Evolutionary conservation across 2,329 filamentous ascomycete genomes (phyloP).

Genomic region (Pseudogymnoascus sp.): DNA sequence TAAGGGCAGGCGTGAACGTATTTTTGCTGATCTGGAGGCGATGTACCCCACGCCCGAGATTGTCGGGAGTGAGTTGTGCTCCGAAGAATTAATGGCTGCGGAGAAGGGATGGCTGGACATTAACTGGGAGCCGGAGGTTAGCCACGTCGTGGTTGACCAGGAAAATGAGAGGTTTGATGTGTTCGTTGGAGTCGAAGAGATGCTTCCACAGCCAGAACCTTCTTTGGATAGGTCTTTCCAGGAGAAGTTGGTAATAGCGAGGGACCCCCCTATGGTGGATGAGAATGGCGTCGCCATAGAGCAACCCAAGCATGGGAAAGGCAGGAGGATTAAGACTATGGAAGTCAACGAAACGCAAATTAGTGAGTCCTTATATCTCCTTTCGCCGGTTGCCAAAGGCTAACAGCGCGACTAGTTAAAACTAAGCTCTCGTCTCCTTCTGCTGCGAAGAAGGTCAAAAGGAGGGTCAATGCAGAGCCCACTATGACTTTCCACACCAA

Average conservation of each 20-base stretch:
- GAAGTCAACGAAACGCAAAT: slow-evolving; percentile 91
- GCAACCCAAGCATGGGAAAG: slow-evolving; percentile 38
- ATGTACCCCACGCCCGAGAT: slow-evolving; percentile 74
- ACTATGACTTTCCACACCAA: slow-evolving; percentile 97
- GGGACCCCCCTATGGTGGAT: slow-evolving; percentile 39
- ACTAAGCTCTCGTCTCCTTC: slow-evolving; percentile 87
- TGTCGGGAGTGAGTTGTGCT: slow-evolving; percentile 68
- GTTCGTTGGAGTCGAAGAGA: not conserved
- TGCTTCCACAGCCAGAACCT: not conserved
- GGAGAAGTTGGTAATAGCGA: slow-evolving; percentile 28
- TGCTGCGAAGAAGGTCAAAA: slow-evolving; percentile 74
- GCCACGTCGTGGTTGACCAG: not conserved
- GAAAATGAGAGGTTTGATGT: slow-evolving; percentile 8
- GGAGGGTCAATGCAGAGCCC: slow-evolving; percentile 62
- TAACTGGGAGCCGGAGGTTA: slow-evolving; percentile 39
- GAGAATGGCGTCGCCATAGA: slow-evolving; percentile 50
- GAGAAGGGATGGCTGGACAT: slow-evolving; percentile 61
- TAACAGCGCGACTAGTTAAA: slow-evolving; percentile 58
- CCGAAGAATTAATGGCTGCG: slow-evolving; percentile 82
- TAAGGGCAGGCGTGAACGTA: slow-evolving; percentile 74
- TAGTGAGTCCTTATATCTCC: slow-evolving; percentile 50
- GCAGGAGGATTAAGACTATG: slow-evolving; percentile 68
- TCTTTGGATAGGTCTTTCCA: slow-evolving; percentile 12
- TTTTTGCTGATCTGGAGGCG: slow-evolving; percentile 77
- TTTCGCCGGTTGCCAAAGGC: slow-evolving; percentile 6